phyloP scores from a whole-genome alignment of 2,329 filamentous ascomycete species.

The Curvularia verruculosa region DNA sequence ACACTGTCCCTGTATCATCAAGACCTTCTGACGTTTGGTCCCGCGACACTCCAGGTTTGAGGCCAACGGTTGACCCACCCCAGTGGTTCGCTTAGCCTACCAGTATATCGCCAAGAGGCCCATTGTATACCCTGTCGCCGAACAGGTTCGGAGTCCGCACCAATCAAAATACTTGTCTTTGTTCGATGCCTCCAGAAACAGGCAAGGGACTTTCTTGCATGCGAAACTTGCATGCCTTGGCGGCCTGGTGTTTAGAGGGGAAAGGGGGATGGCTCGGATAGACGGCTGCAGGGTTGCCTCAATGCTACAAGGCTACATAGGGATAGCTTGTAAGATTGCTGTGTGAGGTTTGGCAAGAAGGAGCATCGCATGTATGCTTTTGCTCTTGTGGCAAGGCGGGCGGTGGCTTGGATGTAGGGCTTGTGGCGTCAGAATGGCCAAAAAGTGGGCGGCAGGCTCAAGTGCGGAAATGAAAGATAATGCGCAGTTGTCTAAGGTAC shows the following conservation, averaged over 20 bases:
- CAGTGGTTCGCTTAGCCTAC: not conserved
- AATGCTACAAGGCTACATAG: constrained; percentile 6
- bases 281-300: constrained; percentile 2
- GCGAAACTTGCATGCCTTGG: constrained; percentile 7
- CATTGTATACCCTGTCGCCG: constrained; percentile 8
- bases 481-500: not conserved
- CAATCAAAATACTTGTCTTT: constrained; percentile 3
- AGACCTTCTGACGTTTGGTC: constrained; percentile 9
- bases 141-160: not conserved
- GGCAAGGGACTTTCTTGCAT: constrained; percentile 7
- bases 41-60: constrained; percentile 20
- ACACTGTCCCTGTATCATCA: constrained; percentile 16
- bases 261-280: not conserved
- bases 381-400: not conserved
- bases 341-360: not conserved
- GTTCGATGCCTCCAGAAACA: not conserved
- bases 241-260: constrained; percentile 7
- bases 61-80: not conserved
- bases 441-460: not conserved
- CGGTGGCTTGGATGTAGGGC: not conserved
- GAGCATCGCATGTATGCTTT: not conserved
- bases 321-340: not conserved
- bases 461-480: not conserved
- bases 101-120: not conserved
- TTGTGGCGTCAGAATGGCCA: not conserved